Evolutionary conservation across 495 filamentous ascomycete species (phyloP).

Genomic region (Hyaloscypha finlandica): DNA sequence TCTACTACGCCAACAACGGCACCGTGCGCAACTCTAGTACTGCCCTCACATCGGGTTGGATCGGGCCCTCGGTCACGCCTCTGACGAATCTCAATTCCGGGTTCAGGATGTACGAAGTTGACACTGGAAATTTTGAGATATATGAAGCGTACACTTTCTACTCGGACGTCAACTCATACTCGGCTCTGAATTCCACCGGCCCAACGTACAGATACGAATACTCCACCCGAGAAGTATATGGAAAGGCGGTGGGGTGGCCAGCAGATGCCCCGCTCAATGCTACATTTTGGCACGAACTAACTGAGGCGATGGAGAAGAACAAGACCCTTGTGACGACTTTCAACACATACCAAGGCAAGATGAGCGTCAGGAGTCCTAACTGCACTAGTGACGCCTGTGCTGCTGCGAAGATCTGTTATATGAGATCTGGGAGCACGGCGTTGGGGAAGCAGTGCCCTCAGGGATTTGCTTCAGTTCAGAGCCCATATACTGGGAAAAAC

Average conservation of each 20-base stretch:
- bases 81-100: constrained; percentile 52
- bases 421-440: constrained; percentile 55
- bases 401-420: constrained; percentile 61
- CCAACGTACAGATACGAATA: constrained; percentile 56
- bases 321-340: constrained; percentile 47
- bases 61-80: constrained; percentile 55
- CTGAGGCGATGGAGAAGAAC: constrained; percentile 59
- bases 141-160: constrained; percentile 54
- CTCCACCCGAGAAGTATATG: constrained; percentile 55
- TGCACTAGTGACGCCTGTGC: constrained; percentile 53
- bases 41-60: constrained; percentile 49
- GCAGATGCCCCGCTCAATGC: constrained; percentile 44
- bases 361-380: constrained; percentile 49
- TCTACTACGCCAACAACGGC: constrained; percentile 53
- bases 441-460: constrained; percentile 38
- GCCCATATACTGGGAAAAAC: neutral
- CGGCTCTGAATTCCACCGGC: constrained; percentile 42
- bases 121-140: constrained; percentile 56
- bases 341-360: constrained; percentile 57
- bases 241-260: constrained; percentile 43
- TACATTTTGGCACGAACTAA: constrained; percentile 62
- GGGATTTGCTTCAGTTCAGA: constrained; percentile 5
- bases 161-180: constrained; percentile 53
- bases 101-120: constrained; percentile 59
- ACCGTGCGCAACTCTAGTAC: constrained; percentile 44